Base-by-base conservation (phyloP, 352 stramenopile genomes). In the Bremia lactucae region DNA sequence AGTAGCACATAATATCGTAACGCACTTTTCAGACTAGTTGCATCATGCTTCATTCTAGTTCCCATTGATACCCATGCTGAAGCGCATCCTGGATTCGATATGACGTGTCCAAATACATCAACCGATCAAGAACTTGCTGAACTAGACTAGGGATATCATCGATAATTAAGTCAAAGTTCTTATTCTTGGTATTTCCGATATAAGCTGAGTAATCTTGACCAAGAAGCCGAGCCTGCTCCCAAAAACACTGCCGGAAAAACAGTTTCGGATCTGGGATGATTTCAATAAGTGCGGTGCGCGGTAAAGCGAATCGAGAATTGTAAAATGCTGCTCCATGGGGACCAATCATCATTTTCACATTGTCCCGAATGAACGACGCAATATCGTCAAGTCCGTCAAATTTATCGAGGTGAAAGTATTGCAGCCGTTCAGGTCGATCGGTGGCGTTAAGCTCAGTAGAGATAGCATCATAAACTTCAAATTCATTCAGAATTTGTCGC, bases 281-380 rank as follows among this genome's bases (percentile, higher is more conserved):
- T 35, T 59, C 54, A 36, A 62, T 62, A 13, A 59, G 6, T 23
- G 54, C 38, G 26, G 54, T 62, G 28, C 37, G 48, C n/a, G 48
- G 47, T 16, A 44, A 42, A 36, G 43, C 47, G 23, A 62, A 62
- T 14, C 54, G 42, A 29, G 42, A 23, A 18, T 62, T 62, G 48
- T 62, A 62, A 36, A 59, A 62, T 35, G 54, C 54, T 5, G 54
- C 48, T 4, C 54, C 54, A 18, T 62, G 54, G 2, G 48, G 54
- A 2, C 54, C 54, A 10, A 62, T 52, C 54, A 62, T 59, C 43
- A 62, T 62, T 39, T 59, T 62, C 8, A 62, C 48, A 6, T 34
- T 31, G 26, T 59, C 43, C 36, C 42, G 25, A 47, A 62, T 59
- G 48, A 62, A 62, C 10, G 47, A 34, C 2, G 49, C 53, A 10